Evolutionary conservation across 176 grass and related monocot genomes (phyloP), one percentile per base, ranked within the genome.

Genomic region (Canna indica): DNA sequence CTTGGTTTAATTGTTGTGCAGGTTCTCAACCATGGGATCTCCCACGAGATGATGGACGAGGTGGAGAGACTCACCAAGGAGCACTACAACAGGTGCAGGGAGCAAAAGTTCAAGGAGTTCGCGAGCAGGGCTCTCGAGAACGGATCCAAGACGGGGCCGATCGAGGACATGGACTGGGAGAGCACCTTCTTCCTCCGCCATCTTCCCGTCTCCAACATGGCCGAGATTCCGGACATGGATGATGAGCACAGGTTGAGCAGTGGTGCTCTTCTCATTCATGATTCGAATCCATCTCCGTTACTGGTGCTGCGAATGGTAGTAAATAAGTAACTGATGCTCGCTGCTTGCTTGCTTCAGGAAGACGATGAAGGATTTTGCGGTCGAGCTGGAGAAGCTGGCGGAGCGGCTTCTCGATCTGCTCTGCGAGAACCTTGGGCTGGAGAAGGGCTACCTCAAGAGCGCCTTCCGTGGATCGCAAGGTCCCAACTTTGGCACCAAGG

Each of bases 111-210:
- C 82, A 70, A 80, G 41, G 86, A 93, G 36, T 99, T 99, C 73
- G 94, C 86, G 0, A 77, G 56, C 80, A 85, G 74, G 77, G 34
- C 86, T 32, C 69, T 93, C 22, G 50, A 75, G 26, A 46, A 42
- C 52, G 78, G 75, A n/a, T n/a, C n/a, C n/a, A n/a, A 64, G 48
- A 67, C 16, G 60, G 74, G 22, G 56, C 84, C 52, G 42, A 65
- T 34, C 12, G 73, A 56, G 35, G 68, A 88, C 65, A 56, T 93
- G 60, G 89, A 99, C 84, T 99, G 94, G 94, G 95, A 99, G 80
- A 99, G 87, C 84, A 84, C 90, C 74, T 93, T 93, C 82, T 96
- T 82, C 83, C 61, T 96, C 11, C 81, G 88, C 79, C 91, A 96
- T 72, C 91, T 88, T 56, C 91, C 90, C 8, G 84, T 73, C 29